phyloP scores from a whole-genome alignment of 2,329 filamentous ascomycete species.

The Huntiella abstrusa region DNA sequence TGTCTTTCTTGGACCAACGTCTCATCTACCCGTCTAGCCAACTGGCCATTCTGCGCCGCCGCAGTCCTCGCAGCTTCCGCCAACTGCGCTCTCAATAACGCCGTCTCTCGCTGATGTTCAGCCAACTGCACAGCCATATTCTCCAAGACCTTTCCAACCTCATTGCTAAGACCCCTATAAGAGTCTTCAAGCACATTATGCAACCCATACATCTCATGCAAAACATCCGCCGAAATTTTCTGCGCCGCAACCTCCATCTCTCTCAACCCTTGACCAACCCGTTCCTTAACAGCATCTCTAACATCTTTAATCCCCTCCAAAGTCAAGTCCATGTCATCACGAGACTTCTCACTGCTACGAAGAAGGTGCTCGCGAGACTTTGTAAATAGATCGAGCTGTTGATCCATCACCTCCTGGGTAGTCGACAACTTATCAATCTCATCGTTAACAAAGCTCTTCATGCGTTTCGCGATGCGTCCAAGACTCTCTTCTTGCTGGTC shows the following conservation, averaged over 20 bases:
- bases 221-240: constrained; percentile 8
- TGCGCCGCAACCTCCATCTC: constrained; percentile 7
- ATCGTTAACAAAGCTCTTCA: constrained; percentile 52
- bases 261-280: constrained; percentile 6
- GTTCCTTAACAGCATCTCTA: constrained; percentile 61
- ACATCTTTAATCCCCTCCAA: constrained; percentile 56
- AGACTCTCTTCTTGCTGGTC: constrained; percentile 55
- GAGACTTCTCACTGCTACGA: constrained; percentile 47
- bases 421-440: constrained; percentile 35
- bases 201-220: constrained; percentile 8
- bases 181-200: constrained; percentile 51
- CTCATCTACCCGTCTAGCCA: constrained; percentile 52
- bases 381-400: constrained; percentile 49
- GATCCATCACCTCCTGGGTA: constrained; percentile 51
- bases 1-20: constrained; percentile 59
- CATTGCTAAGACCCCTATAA: constrained; percentile 63
- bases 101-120: constrained; percentile 1
- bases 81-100: constrained; percentile 7
- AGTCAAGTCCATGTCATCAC: constrained; percentile 75
- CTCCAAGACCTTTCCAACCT: constrained; percentile 66
- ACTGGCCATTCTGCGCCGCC: constrained; percentile 43
- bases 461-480: constrained; percentile 44
- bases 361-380: constrained; percentile 50
- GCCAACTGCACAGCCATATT: constrained; percentile 34
- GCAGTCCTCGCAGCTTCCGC: constrained; percentile 1